Conservation (phyloP, 2,329 filamentous ascomycete genomes). For the Trichoderma sp. region DNA sequence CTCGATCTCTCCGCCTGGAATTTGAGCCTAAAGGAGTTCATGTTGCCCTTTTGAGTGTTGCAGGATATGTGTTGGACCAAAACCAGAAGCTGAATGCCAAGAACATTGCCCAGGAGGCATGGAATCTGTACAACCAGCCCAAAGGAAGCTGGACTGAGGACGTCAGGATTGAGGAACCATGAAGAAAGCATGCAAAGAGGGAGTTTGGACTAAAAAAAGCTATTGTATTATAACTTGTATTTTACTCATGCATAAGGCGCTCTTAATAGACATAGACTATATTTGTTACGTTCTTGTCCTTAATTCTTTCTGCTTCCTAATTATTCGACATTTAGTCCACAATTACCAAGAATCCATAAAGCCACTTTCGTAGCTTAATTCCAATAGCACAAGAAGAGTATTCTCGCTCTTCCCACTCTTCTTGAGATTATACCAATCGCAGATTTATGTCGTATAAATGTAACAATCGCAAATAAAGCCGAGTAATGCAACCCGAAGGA, state of each 20-base stretch:
- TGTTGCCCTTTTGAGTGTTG: constrained; percentile 46
- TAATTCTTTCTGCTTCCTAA: no score
- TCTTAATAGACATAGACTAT: not conserved
- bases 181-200: not conserved
- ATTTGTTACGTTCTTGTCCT: not conserved
- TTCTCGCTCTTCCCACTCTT: not conserved
- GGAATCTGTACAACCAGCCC: constrained; percentile 23
- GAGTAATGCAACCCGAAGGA: not conserved
- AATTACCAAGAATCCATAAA: no score
- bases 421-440: not conserved
- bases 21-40: constrained; percentile 43
- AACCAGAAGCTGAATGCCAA: constrained; percentile 21
- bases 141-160: constrained; percentile 16
- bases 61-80: constrained; percentile 32
- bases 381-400: not conserved
- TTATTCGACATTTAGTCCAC: no score
- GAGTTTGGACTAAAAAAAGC: not conserved
- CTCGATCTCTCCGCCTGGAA: constrained; percentile 42
- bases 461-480: not conserved
- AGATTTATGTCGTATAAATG: not conserved
- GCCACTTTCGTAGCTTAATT: no score
- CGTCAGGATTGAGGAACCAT: constrained; percentile 9
- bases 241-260: not conserved
- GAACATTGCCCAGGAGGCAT: constrained; percentile 24
- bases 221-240: not conserved